phyloP scores from a whole-genome alignment of 768 basidiomycete species.

The Boletus coccyginus region DNA sequence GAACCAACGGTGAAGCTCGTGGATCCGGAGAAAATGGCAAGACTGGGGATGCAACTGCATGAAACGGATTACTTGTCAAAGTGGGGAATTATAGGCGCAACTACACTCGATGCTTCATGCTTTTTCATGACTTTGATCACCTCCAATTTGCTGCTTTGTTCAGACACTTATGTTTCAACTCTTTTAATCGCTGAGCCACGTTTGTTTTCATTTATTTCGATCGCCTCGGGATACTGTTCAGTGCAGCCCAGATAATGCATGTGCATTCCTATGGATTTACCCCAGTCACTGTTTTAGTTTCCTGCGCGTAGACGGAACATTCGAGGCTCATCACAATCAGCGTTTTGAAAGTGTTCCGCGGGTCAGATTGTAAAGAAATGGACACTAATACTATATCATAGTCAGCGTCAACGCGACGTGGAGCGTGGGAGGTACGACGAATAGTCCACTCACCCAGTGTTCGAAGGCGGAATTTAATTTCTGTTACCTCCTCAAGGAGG shows the following conservation, averaged over 20 bases:
- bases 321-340: neutral
- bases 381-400: neutral
- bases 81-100: slow-evolving; percentile 18
- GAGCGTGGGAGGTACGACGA: neutral
- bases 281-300: neutral
- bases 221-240: slow-evolving; percentile 17
- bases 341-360: neutral
- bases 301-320: neutral
- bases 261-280: slow-evolving; percentile 15
- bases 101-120: slow-evolving; percentile 15
- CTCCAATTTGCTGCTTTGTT: slow-evolving; percentile 7
- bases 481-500: neutral
- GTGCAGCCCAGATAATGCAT: slow-evolving; percentile 19
- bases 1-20: slow-evolving; percentile 30
- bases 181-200: slow-evolving; percentile 20
- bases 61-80: slow-evolving; percentile 15
- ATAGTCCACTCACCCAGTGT: neutral
- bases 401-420: neutral
- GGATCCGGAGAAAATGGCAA: slow-evolving; percentile 28
- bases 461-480: neutral
- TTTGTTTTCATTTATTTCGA: slow-evolving; percentile 22
- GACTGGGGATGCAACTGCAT: slow-evolving; percentile 24
- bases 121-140: slow-evolving; percentile 16
- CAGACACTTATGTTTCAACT: slow-evolving; percentile 12
- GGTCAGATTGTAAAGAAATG: neutral